These are phyloP conservation scores for Candida sanyaensis DNA, from an alignment of 1,139 yeast species.

Conservation along the genomic window DNA sequence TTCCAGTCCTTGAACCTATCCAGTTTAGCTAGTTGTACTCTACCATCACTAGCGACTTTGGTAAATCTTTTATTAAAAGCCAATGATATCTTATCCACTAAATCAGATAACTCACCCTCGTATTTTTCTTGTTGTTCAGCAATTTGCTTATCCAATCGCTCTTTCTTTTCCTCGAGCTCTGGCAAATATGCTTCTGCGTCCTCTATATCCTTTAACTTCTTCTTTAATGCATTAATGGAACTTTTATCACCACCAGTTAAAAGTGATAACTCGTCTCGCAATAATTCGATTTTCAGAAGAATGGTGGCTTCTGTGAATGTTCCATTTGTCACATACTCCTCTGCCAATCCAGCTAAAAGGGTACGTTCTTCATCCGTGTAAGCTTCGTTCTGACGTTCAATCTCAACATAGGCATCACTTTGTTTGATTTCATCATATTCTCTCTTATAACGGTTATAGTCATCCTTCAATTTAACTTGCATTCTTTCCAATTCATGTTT, in stretches of 20 bases:
- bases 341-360: conserved; percentile 44
- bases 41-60: conserved; percentile 84
- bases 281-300: conserved; percentile 29
- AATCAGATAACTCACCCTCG: conserved; percentile 57
- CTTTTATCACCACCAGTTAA: conserved; percentile 42
- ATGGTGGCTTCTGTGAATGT: conserved; percentile 42
- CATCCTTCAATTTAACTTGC: conserved; percentile 27
- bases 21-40: conserved; percentile 59
- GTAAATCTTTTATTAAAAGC: conserved; percentile 69
- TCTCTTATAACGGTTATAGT: conserved; percentile 41
- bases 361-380: conserved; percentile 47
- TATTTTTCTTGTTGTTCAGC: conserved; percentile 43
- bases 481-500: conserved; percentile 36
- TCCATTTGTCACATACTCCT: conserved; percentile 41
- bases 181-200: conserved; percentile 37
- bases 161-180: conserved; percentile 24
- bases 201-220: conserved; percentile 33
- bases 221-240: conserved; percentile 34
- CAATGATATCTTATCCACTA: conserved; percentile 55
- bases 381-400: conserved; percentile 38
- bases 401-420: conserved; percentile 44
- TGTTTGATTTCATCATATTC: conserved; percentile 45
- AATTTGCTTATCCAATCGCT: conserved; percentile 36
- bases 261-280: conserved; percentile 42
- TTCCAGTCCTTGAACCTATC: conserved; percentile 75